Evolutionary conservation across 768 basidiomycete genomes (phyloP).

Genomic region (Russula sp.): DNA sequence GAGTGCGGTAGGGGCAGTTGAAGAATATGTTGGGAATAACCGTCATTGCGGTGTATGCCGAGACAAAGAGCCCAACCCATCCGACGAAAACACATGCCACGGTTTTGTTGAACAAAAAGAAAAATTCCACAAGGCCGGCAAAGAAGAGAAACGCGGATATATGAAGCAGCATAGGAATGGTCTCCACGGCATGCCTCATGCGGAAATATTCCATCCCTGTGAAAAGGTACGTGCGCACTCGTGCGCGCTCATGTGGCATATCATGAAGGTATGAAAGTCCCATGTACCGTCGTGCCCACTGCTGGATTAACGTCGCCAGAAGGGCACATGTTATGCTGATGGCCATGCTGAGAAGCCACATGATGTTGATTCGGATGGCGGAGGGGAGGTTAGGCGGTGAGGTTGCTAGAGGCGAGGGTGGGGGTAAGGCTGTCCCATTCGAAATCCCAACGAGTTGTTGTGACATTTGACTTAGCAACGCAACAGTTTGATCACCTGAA

Average conservation of each 20-base stretch:
- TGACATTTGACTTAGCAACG: constrained; percentile 10
- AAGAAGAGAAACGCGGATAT: constrained; percentile 1
- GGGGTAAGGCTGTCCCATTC: background rate
- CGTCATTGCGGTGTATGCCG: background rate
- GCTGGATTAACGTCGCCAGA: constrained; percentile 6
- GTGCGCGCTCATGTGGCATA: background rate
- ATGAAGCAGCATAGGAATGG: background rate
- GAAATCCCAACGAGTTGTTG: constrained; percentile 3
- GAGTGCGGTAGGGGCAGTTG: constrained; percentile 5
- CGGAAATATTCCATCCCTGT: background rate
- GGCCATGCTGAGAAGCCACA: constrained; percentile 12
- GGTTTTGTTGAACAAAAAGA: background rate
- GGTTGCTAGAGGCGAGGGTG: too few species aligned
- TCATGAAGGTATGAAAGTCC: background rate
- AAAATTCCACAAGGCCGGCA: constrained; percentile 3
- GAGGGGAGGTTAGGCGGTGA: background rate
- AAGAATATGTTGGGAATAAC: background rate
- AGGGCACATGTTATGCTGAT: background rate
- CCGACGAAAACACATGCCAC: background rate
- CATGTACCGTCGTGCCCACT: background rate
- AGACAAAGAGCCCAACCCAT: background rate
- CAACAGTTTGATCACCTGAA: background rate
- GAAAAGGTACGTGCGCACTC: background rate
- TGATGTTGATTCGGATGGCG: background rate
- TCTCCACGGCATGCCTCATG: background rate